Evolutionary conservation across 2,329 filamentous ascomycete species (phyloP).

Genomic region (Shiraia sp.): DNA sequence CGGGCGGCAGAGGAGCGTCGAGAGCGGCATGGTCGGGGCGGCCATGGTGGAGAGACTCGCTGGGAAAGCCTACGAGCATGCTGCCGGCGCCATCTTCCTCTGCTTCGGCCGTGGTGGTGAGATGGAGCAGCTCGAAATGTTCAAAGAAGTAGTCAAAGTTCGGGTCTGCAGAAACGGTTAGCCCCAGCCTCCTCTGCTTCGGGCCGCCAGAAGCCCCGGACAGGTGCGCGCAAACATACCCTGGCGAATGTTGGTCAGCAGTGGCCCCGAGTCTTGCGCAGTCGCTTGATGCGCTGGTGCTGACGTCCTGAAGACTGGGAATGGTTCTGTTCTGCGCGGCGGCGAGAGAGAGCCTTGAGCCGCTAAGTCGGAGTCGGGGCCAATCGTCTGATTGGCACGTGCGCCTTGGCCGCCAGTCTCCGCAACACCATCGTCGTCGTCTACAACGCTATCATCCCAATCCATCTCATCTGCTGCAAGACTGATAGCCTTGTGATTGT

Average conservation of each 20-base stretch:
- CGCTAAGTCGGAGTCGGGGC: slow-evolving; percentile 17
- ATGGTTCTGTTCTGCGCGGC: too few relatives aligned
- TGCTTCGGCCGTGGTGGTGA: slow-evolving; percentile 2
- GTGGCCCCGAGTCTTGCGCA: slow-evolving; percentile 13
- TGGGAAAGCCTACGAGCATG: slow-evolving; percentile 35
- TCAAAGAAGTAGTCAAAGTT: slow-evolving; percentile 8
- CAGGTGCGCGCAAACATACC: slow-evolving; percentile 3
- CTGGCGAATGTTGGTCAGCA: slow-evolving; percentile 4
- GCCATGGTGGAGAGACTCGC: slow-evolving; percentile 25
- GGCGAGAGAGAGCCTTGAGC: slow-evolving; percentile 21
- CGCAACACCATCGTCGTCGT: too few relatives aligned
- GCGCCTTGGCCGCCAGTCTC: slow-evolving; percentile 6
- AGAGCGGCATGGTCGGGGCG: slow-evolving; percentile 27
- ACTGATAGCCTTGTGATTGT: too few relatives aligned
- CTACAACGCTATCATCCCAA: too few relatives aligned
- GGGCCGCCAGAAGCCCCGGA: too few relatives aligned
- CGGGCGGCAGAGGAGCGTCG: slow-evolving; percentile 19
- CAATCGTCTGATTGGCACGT: slow-evolving; percentile 14
- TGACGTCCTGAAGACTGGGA: too few relatives aligned
- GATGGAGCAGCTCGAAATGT: slow-evolving; percentile 1
- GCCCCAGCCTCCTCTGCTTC: too few relatives aligned
- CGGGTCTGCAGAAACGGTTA: slow-evolving; percentile 26
- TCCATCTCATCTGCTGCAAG: too few relatives aligned
- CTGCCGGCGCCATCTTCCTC: slow-evolving; percentile 36
- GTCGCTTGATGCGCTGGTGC: slow-evolving; percentile 9